These are phyloP conservation scores for Populus ilicifolia DNA, from an alignment of 345 rosid genomes.

Conservation along the genomic window DNA sequence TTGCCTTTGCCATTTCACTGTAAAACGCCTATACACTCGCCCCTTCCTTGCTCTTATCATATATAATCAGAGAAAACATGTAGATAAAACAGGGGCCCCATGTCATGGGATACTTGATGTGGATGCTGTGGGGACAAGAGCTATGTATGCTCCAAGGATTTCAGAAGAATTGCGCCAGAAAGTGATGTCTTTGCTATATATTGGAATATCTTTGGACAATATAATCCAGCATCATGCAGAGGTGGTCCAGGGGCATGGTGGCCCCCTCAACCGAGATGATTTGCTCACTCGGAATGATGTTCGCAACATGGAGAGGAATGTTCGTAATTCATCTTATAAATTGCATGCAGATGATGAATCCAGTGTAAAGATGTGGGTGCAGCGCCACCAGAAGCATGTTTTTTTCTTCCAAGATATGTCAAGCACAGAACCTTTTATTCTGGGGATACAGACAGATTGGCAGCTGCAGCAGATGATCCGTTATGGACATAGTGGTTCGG, in stretches of 20 bases:
- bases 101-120: slow-evolving; percentile 53
- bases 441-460: slow-evolving; percentile 61
- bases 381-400: slow-evolving; percentile 44
- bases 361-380: slow-evolving; percentile 48
- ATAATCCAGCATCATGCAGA: slow-evolving; percentile 48
- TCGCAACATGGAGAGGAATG: slow-evolving; percentile 49
- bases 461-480: slow-evolving; percentile 55
- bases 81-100: slow-evolving; percentile 45
- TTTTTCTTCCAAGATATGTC: slow-evolving; percentile 45
- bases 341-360: slow-evolving; percentile 37
- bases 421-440: slow-evolving; percentile 33
- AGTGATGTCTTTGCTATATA: slow-evolving; percentile 49
- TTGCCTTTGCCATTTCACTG: slow-evolving; percentile 56
- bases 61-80: slow-evolving; percentile 51
- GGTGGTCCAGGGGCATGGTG: slow-evolving; percentile 46
- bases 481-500: slow-evolving; percentile 38
- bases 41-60: slow-evolving; percentile 47
- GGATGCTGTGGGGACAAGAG: slow-evolving; percentile 56
- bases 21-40: slow-evolving; percentile 44
- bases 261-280: slow-evolving; percentile 57
- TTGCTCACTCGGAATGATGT: slow-evolving; percentile 53
- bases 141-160: slow-evolving; percentile 58
- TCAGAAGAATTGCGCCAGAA: slow-evolving; percentile 54
- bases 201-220: slow-evolving; percentile 46
- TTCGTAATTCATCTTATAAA: slow-evolving; percentile 41